Evolutionary conservation across 495 filamentous ascomycete species (phyloP), one percentile per base, ranked within the genome.

Genomic region (Tuber calosporum): DNA sequence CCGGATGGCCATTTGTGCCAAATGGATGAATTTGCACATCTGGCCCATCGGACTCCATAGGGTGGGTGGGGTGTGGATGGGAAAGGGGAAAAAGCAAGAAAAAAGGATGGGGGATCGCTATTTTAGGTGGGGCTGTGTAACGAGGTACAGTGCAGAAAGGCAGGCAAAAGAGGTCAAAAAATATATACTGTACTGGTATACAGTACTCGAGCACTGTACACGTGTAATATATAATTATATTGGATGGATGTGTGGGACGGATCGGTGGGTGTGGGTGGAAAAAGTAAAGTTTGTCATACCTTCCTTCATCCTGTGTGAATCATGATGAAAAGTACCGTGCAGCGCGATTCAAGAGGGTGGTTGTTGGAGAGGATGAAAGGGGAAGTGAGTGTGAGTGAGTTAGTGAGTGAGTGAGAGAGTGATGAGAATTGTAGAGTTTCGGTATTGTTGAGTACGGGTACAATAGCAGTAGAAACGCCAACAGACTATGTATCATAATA

Each of bases 251-350:
- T 26, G 53, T 62, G 53, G 53, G 53, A 62, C 34, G 53, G 53
- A 62, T 62, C 26, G 30, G 19, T 62, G 13, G 53, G 26, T 62
- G 53, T 62, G 53, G 53, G 53, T 62, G 53, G 53, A 62, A 62
- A 62, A 62, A 62, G 53, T 62, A 62, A 62, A 17, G 53, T 34
- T 62, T 62, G 53, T 62, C 53, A 62, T 62, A 62, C 53, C 53
- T 0, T n/a, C n/a, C n/a, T n/a, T n/a, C 1, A 34, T 62, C 26
- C 53, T 30, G 26, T 34, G 53, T 62, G 53, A 62, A 62, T 62
- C 53, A 62, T 34, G 53, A 62, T 62, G 53, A 62, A 62, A 62
- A 62, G 53, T 62, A 62, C 53, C 53, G 26, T 62, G 53, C 53
- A 62, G 53, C 30, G 3, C 26, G 30, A 26, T 30, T 30, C 3